A percentile compares a stretch with the other conserved stretches of the same genome.
phyloP scores from a whole-genome alignment of 306 rosid genomes.

The Casuarina cunninghamiana region DNA sequence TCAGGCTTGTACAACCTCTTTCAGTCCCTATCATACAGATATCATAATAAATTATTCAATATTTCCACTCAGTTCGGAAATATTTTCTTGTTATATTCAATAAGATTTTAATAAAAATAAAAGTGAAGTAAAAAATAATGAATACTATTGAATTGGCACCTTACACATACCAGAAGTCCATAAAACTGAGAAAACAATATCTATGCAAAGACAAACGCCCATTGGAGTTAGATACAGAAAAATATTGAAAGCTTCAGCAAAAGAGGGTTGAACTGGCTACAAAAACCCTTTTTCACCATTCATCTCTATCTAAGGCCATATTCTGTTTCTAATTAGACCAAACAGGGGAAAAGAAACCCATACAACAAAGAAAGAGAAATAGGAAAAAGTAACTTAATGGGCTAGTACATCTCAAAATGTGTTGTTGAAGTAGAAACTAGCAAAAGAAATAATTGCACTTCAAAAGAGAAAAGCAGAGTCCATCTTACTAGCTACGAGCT shows the following conservation, averaged over 20 bases:
- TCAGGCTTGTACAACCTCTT: neutral
- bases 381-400: neutral
- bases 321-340: neutral
- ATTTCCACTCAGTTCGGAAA: too few relatives aligned
- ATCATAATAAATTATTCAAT: too few relatives aligned
- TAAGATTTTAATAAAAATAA: too few relatives aligned
- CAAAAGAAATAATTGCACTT: neutral
- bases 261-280: neutral
- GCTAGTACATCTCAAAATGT: neutral
- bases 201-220: neutral
- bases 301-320: constrained; percentile 4
- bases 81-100: too few relatives aligned
- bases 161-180: neutral
- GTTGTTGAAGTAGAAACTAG: neutral
- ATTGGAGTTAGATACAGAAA: neutral
- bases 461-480: neutral
- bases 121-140: too few relatives aligned
- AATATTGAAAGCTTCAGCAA: neutral
- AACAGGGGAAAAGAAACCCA: neutral
- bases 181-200: constrained; percentile 1
- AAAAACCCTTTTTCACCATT: neutral
- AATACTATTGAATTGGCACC: too few relatives aligned
- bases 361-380: neutral
- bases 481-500: neutral
- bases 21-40: neutral